Base-by-base conservation (phyloP, 495 filamentous ascomycete genomes). In the Melanomma pulvis-pyrius region DNA sequence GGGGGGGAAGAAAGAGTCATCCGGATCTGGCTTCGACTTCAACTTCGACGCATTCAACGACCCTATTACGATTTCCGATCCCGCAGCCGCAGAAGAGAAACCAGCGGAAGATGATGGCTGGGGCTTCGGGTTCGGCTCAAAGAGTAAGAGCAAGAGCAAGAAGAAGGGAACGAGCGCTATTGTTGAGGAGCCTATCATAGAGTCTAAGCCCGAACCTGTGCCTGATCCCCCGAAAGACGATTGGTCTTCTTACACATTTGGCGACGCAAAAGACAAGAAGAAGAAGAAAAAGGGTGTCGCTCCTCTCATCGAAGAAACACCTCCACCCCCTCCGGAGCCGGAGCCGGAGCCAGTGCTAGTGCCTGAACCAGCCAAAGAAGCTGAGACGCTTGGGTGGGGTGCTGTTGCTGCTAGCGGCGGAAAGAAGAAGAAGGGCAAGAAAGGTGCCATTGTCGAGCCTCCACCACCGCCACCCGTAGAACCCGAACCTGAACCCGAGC, bases 111-210 rank as follows among this genome's bases (percentile, higher is more conserved):
- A 65, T 17, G 73, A 75, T 63, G 74, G 68, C 46, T 62, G 55
- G 46, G 60, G 66, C 25, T 73, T 70, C 15, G 66, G 60, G 39
- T 73, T 61, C 41, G 55, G 68, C 34, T 32, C 55, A 12, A 53
- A 78, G 50, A 68, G 70, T 26, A 80, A 78, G 60, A 77, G 77
- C 66, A 74, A 75, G 65, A 77, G 74, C 44, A 78, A 77, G 36
- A 69, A 44, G 28, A 72, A 72, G 57, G 53, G 41, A 0, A 26
- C 39, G 1, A 24, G 21, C 5, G 56, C 56, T 21, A 2, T 64
- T 25, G 21, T 58, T 17, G 69, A 70, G 50, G 57, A 70, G 21
- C 19, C 54, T 29, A 34, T 53, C 46, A 41, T 24, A 34, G 32
- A 30, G 19, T 22, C 62, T 11, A 39, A 51, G 15, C 52, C 52